Base-by-base conservation (phyloP, 2,329 filamentous ascomycete species). In the Neophaeococcomyces aloes region DNA sequence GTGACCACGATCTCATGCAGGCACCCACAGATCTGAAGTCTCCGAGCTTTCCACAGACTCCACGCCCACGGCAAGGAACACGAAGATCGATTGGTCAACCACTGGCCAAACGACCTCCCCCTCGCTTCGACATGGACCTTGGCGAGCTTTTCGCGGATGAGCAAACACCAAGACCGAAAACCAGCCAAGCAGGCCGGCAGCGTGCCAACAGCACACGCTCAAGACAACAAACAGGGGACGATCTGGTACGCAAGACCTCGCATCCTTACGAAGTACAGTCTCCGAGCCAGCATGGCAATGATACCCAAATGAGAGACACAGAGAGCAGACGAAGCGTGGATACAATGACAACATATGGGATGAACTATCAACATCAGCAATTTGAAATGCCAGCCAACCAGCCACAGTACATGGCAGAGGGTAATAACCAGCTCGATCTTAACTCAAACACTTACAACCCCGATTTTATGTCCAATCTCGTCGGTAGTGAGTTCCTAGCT, bases 101-200 rank as follows among this genome's bases (percentile, higher is more conserved):
- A n/a, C n/a, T 25, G 4, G 27, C 37, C 4, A 39, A 39, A 30
- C 62, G 70, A 14, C 71, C 69, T 14, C 54, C 69, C 10, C 75
- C 75, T 2, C 67, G 68, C 45, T 79, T 79, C 56, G 76, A 79
- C 57, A 74, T 74, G 68, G 70, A 74, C 48, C 59, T 74, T 8
- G 67, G 64, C 30, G 69, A 72, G 45, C 59, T 75, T 1, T 74
- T 74, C 56, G 64, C 61, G 4, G 69, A 72, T 25, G 65, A 65
- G 47, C 57, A 52, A 39, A 58, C 56, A 48, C 61, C 46, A 2
- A 48, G 44, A 29, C 18, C 33, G 18, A 48, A 46, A 4, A 46
- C 53, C 4, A 25, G 14, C 5, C 6, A 2, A 15, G n/a, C n/a
- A 17, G 21, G 31, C 15, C 29, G 21, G 13, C 17, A 8, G 35